Percentiles rank a stretch among this genome's conserved stretches.
Evolutionary conservation across 371 early-diverging fungal genomes (phyloP).

Genomic region (Mucor indicus): DNA sequence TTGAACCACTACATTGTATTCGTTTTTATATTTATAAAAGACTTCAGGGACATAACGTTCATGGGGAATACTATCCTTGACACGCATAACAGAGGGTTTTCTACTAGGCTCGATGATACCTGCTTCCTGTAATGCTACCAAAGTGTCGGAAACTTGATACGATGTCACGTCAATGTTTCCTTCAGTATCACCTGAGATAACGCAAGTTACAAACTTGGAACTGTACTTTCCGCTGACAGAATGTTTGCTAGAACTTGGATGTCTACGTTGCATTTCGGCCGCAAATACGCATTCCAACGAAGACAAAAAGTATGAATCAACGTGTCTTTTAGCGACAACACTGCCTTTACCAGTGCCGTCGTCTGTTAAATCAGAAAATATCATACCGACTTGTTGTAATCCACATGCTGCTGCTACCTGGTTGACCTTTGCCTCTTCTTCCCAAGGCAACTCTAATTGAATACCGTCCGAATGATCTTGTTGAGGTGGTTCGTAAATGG

Average conservation of each 20-base stretch:
- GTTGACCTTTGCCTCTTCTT: conserved; percentile 63
- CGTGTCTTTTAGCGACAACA: conserved; percentile 86
- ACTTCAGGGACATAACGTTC: conserved; percentile 94
- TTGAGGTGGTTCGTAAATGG: conserved; percentile 96
- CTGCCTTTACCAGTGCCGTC: conserved; percentile 81
- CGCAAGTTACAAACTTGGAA: conserved; percentile 91
- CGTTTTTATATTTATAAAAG: conserved; percentile 92
- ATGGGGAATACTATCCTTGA: conserved; percentile 69
- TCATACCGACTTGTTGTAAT: conserved; percentile 86
- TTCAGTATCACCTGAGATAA: conserved; percentile 81
- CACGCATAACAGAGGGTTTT: conserved; percentile 85
- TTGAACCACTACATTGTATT: conserved; percentile 85
- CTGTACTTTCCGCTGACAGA: conserved; percentile 80
- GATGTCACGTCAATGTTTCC: conserved; percentile 85
- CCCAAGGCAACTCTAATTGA: conserved; percentile 57
- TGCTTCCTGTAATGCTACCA: conserved; percentile 89
- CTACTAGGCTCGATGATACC: conserved; percentile 90
- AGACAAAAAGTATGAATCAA: conserved; percentile 92
- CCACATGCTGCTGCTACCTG: conserved; percentile 76
- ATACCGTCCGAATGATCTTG: conserved; percentile 82
- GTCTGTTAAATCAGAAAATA: conserved; percentile 93
- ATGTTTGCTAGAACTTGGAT: conserved; percentile 74
- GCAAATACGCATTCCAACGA: conserved; percentile 91
- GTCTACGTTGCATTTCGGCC: conserved; percentile 82
- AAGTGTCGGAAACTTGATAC: conserved; percentile 93